Base-by-base conservation (phyloP, 164 flowering plant species). In the Amborella trichopoda region DNA sequence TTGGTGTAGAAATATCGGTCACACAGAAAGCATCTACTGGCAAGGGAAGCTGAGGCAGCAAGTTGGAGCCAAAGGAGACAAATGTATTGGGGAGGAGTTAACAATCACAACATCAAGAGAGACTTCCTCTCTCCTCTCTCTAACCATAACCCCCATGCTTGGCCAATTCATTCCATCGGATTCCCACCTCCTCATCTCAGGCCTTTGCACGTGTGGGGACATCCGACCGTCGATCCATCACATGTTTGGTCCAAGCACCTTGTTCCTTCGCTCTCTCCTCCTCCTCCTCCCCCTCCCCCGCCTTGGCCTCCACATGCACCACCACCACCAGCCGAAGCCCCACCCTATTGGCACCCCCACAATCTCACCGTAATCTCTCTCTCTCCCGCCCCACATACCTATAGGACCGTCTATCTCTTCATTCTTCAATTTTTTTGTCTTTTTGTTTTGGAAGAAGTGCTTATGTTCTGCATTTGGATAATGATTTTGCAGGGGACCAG, bases 201-300 rank as follows among this genome's bases (percentile, higher is more conserved):
- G 47, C 96, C 94, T 9, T 63, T 91, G 26, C 98, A 91, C 30
- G 98, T 86, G 3, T 86, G 98, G 98, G 98, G 98, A 13, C 98
- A 91, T 59, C 95, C 95, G 11, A 49, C 84, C 19, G 58, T 67
- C 5, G 81, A 85, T 38, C 83, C 65, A 42, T 73, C 83, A 60
- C 85, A 66, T 49, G 54, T 79, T 58, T 85, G 97, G 95, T 88
- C 91, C 12, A 83, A 76, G 54, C 89, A 73, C 52, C 59, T 68
- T 6, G 40, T 61, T 6, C 75, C 54, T 57, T 51, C 76, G 6
- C 61, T 66, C 2, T 3, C 73, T 3, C 68, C 69, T 6, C 70
- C 68, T 0, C 68, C 65, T 3, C 72, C 63, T 9, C 26, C 70
- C 22, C 52, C 66, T 65, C 48, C 59, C 4, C 53, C 70, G 19